These are phyloP conservation scores for Ricinus communis DNA, from an alignment of 345 rosid genomes.

Conservation along the genomic window DNA sequence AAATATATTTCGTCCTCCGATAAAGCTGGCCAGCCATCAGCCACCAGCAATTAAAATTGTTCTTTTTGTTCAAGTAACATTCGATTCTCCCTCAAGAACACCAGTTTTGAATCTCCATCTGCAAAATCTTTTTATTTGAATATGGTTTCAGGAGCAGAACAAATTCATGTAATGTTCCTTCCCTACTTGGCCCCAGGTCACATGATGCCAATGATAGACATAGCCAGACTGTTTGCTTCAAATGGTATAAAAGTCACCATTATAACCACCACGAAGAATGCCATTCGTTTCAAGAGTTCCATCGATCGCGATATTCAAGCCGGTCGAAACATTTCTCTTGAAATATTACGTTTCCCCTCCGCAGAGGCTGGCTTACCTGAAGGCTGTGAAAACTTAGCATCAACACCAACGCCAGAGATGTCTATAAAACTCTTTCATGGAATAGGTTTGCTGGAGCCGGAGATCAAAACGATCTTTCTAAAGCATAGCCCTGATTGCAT, in stretches of 20 bases:
- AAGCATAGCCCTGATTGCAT: slow-evolving; percentile 31
- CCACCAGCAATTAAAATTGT: no score
- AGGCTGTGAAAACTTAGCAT: slow-evolving; percentile 30
- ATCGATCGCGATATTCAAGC: slow-evolving; percentile 17
- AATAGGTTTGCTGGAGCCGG: slow-evolving; percentile 21
- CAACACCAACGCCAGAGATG: slow-evolving; percentile 27
- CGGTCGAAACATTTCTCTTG: slow-evolving; percentile 20
- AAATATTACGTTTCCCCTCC: slow-evolving; percentile 26
- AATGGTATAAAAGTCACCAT: slow-evolving; percentile 27
- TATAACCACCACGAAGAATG: slow-evolving; percentile 28
- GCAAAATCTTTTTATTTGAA: background rate
- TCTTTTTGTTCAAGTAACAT: no score
- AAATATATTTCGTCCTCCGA: no score
- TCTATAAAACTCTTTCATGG: slow-evolving; percentile 17
- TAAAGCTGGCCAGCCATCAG: no score
- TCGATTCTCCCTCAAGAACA: no score
- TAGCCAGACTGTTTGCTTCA: slow-evolving; percentile 34
- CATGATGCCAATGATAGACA: slow-evolving; percentile 40
- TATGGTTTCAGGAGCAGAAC: slow-evolving; percentile 22
- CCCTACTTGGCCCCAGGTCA: slow-evolving; percentile 45
- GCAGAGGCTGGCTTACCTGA: slow-evolving; percentile 30
- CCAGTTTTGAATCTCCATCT: no score
- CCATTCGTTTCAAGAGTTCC: slow-evolving; percentile 18
- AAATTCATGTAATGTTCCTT: slow-evolving; percentile 36
- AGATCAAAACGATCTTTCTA: slow-evolving; percentile 10